Base-by-base conservation (phyloP, 352 stramenopile species). In the Saprolegnia parasitica region DNA sequence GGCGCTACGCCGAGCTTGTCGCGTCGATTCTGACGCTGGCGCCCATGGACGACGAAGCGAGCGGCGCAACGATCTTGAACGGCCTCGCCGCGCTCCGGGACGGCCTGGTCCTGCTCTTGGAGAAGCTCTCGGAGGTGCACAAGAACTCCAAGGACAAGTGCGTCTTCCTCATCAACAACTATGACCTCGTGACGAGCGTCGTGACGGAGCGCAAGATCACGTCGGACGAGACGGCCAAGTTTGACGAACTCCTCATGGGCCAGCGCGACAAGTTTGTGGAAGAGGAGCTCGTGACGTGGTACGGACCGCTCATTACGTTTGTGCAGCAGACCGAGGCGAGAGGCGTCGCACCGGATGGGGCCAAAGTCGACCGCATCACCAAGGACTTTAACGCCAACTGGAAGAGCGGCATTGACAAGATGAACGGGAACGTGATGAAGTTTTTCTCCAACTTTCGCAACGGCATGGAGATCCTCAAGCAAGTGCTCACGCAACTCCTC, bases 151-250 rank as follows among this genome's bases (percentile, higher is more conserved):
- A 98, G 73, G 97, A 98, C 64, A 90, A 88, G 40, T 92, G 95
- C 70, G 90, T 99, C 6, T 99, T 99, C 74, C 85, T 98, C 54
- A 97, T 99, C 72, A 99, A 99, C 79, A 99, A 99, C 74, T 96
- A 98, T 73, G 96, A 99, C 75, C 82, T 97, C 55, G 96, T 98
- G 39, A 81, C 98, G 9, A 95, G 84, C 29, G 91, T 98, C 39
- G 98, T 99, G 61, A 93, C 98, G 67, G 95, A 99, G 78, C 84
- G 96, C 40, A 84, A 89, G 37, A 95, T 98, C 32, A 77, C 88
- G 42, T 95, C 90, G 29, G 96, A 98, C 58, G 96, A 99, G 73
- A 91, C 97, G 1, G 89, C 88, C 60, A 91, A 91, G 52, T 98
- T 99, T 72, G 91, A 98, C 26, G 95, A 98, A 56, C 68, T 98